Evolutionary conservation across 306 rosid species (phyloP).

Genomic region (Trichosanthes truncata): DNA sequence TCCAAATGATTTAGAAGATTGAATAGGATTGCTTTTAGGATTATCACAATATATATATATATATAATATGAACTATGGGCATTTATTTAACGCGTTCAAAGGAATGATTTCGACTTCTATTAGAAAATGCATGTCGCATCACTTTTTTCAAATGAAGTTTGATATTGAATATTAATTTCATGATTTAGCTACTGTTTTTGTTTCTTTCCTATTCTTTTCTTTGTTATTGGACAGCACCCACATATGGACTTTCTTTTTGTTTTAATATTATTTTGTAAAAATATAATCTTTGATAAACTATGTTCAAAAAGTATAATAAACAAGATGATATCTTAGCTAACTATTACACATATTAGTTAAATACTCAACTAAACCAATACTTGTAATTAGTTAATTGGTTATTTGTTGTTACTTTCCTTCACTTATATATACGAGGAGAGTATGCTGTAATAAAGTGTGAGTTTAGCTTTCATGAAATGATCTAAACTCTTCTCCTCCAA

Average conservation of each 20-base stretch:
- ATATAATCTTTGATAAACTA: background rate
- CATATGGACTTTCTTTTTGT: background rate
- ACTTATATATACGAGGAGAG: too few relatives aligned
- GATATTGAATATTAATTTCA: background rate
- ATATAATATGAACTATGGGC: background rate
- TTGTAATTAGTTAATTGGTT: too few relatives aligned
- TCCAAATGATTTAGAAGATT: background rate
- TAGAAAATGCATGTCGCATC: background rate
- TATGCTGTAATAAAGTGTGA: too few relatives aligned
- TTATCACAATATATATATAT: background rate
- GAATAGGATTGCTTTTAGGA: background rate
- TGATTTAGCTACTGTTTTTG: background rate
- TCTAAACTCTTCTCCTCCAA: too few relatives aligned
- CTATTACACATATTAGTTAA: too few relatives aligned
- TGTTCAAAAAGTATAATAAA: background rate
- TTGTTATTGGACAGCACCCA: background rate
- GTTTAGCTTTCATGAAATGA: too few relatives aligned
- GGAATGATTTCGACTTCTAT: background rate
- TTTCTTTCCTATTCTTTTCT: background rate
- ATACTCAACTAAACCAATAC: too few relatives aligned
- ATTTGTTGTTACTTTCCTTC: too few relatives aligned
- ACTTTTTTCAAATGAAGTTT: background rate
- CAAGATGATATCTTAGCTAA: background rate
- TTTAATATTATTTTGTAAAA: background rate
- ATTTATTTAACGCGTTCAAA: background rate